phyloP scores from a whole-genome alignment of 805 yeast genomes.

The Lipomyces starkeyi region DNA sequence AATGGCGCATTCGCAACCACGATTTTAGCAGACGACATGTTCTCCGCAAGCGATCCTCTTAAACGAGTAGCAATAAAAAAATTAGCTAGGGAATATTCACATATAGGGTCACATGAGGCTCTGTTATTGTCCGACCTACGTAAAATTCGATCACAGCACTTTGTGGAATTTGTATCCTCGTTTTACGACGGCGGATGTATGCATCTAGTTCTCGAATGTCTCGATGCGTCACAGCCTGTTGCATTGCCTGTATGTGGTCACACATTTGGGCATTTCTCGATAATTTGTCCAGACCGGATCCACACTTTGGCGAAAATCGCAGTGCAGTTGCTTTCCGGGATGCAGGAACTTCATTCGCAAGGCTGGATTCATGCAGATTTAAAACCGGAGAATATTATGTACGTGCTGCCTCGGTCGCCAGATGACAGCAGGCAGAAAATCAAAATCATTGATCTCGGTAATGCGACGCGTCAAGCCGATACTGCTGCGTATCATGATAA shows the following conservation, averaged over 20 bases:
- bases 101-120: constrained; percentile 27
- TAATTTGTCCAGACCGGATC: constrained; percentile 28
- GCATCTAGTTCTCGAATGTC: constrained; percentile 29
- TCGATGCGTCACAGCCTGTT: constrained; percentile 21
- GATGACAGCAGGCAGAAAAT: constrained; percentile 13
- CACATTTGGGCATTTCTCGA: constrained; percentile 17
- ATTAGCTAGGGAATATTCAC: constrained; percentile 3
- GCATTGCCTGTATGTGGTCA: constrained; percentile 33
- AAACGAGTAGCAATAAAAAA: constrained; percentile 31
- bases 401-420: neutral
- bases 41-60: constrained; percentile 7
- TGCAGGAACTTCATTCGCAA: constrained; percentile 34
- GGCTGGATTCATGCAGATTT: constrained; percentile 41
- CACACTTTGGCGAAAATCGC: constrained; percentile 38
- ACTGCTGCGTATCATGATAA: constrained; percentile 34
- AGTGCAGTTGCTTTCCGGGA: constrained; percentile 36
- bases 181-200: constrained; percentile 15
- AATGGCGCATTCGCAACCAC: constrained; percentile 35
- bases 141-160: constrained; percentile 10
- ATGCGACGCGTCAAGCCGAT: constrained; percentile 29
- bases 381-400: constrained; percentile 41
- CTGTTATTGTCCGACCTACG: constrained; percentile 22
- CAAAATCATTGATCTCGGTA: constrained; percentile 41
- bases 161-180: constrained; percentile 15
- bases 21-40: constrained; percentile 24